Percentiles rank a stretch among this genome's conserved stretches.
Evolutionary conservation across 257 asterid genomes (phyloP).

Genomic region (Misopates orontium): DNA sequence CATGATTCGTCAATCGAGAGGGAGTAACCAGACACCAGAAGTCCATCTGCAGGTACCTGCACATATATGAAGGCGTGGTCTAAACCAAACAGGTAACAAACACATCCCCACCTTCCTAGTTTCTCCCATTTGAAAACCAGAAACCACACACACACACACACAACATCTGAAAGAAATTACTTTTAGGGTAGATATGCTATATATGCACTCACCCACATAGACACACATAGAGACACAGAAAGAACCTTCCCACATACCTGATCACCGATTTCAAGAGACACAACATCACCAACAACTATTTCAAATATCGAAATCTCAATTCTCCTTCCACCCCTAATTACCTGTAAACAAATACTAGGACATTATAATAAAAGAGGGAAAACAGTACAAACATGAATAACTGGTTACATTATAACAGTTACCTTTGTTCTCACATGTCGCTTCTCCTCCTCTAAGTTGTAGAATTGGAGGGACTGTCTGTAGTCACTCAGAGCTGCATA

Average conservation of each 20-base stretch:
- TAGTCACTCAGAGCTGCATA: slow-evolving; percentile 89
- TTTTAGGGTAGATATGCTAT: neutral
- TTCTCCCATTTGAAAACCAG: slow-evolving; percentile 6
- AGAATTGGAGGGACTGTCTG: slow-evolving; percentile 88
- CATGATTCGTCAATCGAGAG: slow-evolving; percentile 90
- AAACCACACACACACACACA: neutral
- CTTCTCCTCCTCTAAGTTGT: slow-evolving; percentile 84
- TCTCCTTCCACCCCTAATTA: slow-evolving; percentile 83
- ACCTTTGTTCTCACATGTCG: slow-evolving; percentile 91
- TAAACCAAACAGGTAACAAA: slow-evolving; percentile 7
- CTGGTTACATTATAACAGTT: slow-evolving; percentile 20
- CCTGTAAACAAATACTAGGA: slow-evolving; percentile 48
- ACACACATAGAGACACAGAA: neutral
- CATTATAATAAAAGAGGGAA: slow-evolving; percentile 19
- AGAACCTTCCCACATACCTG: slow-evolving; percentile 49
- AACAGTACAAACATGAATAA: slow-evolving; percentile 1
- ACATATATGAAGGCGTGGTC: slow-evolving; percentile 26
- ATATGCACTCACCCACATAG: too few species aligned
- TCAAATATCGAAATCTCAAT: slow-evolving; percentile 74
- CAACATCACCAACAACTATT: slow-evolving; percentile 83
- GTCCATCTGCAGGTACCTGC: slow-evolving; percentile 96
- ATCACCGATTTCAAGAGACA: slow-evolving; percentile 93
- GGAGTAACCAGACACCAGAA: slow-evolving; percentile 72
- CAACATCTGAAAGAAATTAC: neutral
- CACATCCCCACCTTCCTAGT: neutral